Conservation (phyloP, 441 rosid genomes). For the Caryocar brasiliense region DNA sequence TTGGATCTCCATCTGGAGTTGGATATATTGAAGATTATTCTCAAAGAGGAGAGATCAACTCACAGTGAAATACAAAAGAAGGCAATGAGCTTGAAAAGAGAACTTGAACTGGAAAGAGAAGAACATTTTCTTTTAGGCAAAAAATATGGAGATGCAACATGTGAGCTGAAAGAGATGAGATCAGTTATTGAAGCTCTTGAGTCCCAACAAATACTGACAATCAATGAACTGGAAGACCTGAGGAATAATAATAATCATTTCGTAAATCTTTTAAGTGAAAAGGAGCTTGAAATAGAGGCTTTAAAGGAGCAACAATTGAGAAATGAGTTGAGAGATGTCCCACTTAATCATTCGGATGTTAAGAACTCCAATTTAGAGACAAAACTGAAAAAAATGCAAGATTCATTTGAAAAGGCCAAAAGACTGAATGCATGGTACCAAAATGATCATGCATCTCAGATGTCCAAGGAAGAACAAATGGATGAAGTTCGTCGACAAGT, state of each 20-base stretch:
- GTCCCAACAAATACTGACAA: conserved; percentile 62
- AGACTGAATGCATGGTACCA: conserved; percentile 60
- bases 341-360: conserved; percentile 21
- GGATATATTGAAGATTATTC: conserved; percentile 74
- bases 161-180: conserved; percentile 53
- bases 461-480: conserved; percentile 69
- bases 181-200: conserved; percentile 78
- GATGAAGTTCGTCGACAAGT: conserved; percentile 71
- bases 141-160: conserved; percentile 35
- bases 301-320: conserved; percentile 47
- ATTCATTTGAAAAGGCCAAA: conserved; percentile 86
- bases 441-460: conserved; percentile 50
- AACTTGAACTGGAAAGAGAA: conserved; percentile 45
- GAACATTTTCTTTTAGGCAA: conserved; percentile 34
- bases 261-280: conserved; percentile 43
- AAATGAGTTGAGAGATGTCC: conserved; percentile 35
- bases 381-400: conserved; percentile 78
- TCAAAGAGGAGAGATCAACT: conserved; percentile 67
- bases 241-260: conserved; percentile 39
- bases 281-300: conserved; percentile 45
- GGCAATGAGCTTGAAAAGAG: conserved; percentile 34
- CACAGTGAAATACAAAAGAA: conserved; percentile 40
- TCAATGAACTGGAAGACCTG: conserved; percentile 61
- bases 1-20: conserved; percentile 81
- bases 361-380: conserved; percentile 30